Evolutionary conservation across 805 yeast genomes (phyloP).

Genomic region (Schwanniomyces yamadae): DNA sequence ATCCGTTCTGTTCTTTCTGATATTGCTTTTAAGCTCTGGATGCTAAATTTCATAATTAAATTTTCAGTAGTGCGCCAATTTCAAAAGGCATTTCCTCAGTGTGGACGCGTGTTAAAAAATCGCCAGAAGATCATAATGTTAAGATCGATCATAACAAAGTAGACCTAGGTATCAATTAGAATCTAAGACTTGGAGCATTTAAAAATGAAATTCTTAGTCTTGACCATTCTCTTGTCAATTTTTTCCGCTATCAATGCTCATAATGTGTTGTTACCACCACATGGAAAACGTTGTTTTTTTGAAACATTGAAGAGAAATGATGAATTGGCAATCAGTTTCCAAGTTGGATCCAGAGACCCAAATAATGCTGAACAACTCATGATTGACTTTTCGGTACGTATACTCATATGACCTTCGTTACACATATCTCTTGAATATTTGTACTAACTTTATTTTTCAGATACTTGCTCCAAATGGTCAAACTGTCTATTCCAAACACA

Average conservation of each 20-base stretch:
- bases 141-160: neutral
- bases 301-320: constrained; percentile 82
- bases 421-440: neutral
- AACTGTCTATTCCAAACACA: constrained; percentile 48
- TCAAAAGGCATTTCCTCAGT: constrained; percentile 1
- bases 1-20: no score
- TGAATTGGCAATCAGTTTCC: constrained; percentile 84
- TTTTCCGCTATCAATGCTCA: constrained; percentile 51
- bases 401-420: constrained; percentile 3
- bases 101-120: constrained; percentile 9
- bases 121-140: neutral
- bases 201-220: constrained; percentile 6
- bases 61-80: neutral
- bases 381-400: constrained; percentile 54
- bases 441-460: constrained; percentile 9
- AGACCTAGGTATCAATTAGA: neutral
- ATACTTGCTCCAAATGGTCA: constrained; percentile 44
- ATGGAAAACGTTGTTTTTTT: constrained; percentile 84
- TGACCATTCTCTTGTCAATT: constrained; percentile 7
- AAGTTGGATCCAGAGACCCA: constrained; percentile 87
- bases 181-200: neutral
- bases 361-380: constrained; percentile 62
- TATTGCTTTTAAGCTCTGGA: no score
- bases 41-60: neutral
- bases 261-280: constrained; percentile 77